These are phyloP conservation scores for Cryphonectria carpinicola DNA, from an alignment of 2,329 filamentous ascomycete species.

Conservation along the genomic window DNA sequence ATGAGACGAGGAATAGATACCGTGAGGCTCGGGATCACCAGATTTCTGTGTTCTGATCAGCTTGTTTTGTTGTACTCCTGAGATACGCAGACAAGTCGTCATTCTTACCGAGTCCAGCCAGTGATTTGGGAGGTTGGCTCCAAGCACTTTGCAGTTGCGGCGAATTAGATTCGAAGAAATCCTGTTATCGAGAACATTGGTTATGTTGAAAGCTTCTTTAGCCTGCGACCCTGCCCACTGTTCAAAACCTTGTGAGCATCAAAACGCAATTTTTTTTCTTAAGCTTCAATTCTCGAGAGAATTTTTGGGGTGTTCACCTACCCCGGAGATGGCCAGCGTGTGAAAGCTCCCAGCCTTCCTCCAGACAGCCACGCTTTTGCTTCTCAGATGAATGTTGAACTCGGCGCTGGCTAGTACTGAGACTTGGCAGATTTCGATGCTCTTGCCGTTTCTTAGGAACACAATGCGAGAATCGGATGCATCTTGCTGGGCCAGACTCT, in stretches of 20 bases:
- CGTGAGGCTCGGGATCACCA: not conserved
- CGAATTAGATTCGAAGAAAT: not conserved
- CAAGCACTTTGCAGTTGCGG: not conserved
- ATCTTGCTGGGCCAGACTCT: not conserved
- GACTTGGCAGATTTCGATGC: not conserved
- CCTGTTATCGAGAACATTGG: not conserved
- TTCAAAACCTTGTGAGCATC: not conserved
- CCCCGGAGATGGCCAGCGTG: constrained; percentile 10
- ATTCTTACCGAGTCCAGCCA: not conserved
- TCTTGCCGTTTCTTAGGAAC: not conserved
- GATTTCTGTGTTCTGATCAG: not conserved
- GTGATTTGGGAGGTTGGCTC: not conserved
- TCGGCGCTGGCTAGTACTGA: not conserved
- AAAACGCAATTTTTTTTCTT: not conserved
- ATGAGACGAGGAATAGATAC: not conserved
- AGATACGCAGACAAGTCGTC: not conserved
- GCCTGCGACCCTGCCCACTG: constrained; percentile 5
- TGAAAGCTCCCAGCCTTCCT: not conserved
- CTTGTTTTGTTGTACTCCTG: not conserved
- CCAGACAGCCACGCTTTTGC: not conserved
- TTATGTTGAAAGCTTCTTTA: not conserved
- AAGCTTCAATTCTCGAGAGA: not conserved
- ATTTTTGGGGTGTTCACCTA: not conserved
- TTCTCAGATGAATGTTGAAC: not conserved
- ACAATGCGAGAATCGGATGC: not conserved